Conservation (phyloP, 176 grass and related monocot genomes). For the Zizania latifolia region DNA sequence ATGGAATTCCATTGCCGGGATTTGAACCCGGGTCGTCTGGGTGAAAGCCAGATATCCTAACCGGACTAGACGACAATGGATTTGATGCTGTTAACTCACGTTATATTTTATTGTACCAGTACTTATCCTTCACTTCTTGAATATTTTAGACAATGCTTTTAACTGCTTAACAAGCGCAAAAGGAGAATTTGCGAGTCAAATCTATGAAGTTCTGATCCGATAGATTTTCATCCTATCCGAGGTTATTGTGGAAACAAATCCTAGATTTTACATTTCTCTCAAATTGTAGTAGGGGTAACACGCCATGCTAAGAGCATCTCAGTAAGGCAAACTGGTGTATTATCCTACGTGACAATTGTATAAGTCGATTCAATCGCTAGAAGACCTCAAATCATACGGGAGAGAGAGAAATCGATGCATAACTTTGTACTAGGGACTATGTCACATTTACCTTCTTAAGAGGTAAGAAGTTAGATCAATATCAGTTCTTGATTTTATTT, state of each 20-base stretch:
- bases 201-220: neutral
- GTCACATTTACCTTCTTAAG: too few species aligned
- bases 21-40: conserved; percentile 91
- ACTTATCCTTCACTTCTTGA: too few species aligned
- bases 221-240: neutral
- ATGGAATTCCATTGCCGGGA: conserved; percentile 57
- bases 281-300: neutral
- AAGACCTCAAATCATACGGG: too few species aligned
- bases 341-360: too few species aligned
- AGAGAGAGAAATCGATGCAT: too few species aligned
- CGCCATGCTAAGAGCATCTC: neutral
- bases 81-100: neutral
- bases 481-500: too few species aligned
- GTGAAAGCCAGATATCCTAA: conserved; percentile 98
- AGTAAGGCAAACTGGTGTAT: too few species aligned
- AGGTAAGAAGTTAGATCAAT: too few species aligned
- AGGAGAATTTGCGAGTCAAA: neutral
- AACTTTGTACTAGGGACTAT: too few species aligned
- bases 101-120: too few species aligned
- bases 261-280: neutral
- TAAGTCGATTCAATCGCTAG: too few species aligned
- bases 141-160: neutral
- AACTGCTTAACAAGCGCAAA: neutral
- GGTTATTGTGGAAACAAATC: neutral
- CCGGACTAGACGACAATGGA: conserved; percentile 85